Conservation (phyloP, 2,329 filamentous ascomycete species). For the Anisogramma anomala region DNA sequence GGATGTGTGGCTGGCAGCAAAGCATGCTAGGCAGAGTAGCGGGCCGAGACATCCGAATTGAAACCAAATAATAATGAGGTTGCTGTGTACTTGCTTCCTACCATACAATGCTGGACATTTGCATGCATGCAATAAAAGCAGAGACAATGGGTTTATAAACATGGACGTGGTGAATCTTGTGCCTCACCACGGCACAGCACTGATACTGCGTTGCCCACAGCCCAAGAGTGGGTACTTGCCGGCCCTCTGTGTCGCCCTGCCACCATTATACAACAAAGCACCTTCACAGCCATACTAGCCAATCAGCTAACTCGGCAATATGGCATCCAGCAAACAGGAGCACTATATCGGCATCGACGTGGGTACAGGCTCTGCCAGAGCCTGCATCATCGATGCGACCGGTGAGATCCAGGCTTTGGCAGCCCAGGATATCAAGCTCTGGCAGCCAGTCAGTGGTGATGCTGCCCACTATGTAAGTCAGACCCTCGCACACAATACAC, state of each 20-base stretch:
- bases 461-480: constrained; percentile 46
- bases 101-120: not conserved
- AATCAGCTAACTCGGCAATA: constrained; percentile 1
- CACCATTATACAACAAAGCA: no score
- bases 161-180: no score
- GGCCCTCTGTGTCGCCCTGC: not conserved
- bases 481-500: no score
- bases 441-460: constrained; percentile 59
- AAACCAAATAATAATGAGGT: no score
- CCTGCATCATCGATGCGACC: constrained; percentile 85
- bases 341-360: constrained; percentile 84
- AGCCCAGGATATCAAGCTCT: constrained; percentile 65
- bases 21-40: no score
- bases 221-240: constrained; percentile 10
- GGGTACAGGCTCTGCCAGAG: constrained; percentile 86
- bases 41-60: no score
- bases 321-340: constrained; percentile 27
- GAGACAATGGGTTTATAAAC: no score
- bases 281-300: not conserved
- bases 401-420: constrained; percentile 76
- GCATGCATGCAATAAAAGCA: not conserved
- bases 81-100: no score
- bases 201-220: constrained; percentile 10
- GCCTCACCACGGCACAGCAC: constrained; percentile 1
- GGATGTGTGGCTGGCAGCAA: no score